Percentiles rank a stretch among this genome's conserved stretches.
Evolutionary conservation across 1,284 basidiomycete genomes (phyloP).

Genomic region (Polyporus tsugae): DNA sequence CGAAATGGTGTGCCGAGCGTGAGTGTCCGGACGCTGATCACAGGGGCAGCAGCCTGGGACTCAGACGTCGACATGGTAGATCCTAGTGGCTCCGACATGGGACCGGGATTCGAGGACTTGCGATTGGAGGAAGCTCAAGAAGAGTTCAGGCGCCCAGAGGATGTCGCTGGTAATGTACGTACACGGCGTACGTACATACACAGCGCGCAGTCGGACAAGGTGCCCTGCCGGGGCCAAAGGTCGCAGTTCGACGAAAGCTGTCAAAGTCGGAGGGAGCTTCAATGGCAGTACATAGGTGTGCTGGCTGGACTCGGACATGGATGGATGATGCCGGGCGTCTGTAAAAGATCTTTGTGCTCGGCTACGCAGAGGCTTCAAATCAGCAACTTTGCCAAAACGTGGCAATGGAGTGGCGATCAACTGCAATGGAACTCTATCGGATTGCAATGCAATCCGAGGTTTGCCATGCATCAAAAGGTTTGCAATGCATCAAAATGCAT

Average conservation of each 20-base stretch:
- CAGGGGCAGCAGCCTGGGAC: conserved; percentile 1
- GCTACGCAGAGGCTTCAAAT: not conserved
- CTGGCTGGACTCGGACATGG: not conserved
- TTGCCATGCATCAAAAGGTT: too few species aligned
- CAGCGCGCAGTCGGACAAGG: not conserved
- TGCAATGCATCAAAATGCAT: too few species aligned
- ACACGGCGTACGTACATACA: conserved; percentile 3
- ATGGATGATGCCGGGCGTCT: not conserved
- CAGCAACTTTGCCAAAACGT: too few species aligned
- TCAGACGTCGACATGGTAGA: too few species aligned
- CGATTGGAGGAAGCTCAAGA: not conserved
- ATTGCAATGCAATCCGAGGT: too few species aligned
- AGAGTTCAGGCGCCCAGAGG: not conserved
- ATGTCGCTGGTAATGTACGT: not conserved
- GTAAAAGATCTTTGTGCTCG: conserved; percentile 8
- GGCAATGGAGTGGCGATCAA: too few species aligned
- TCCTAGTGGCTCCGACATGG: too few species aligned
- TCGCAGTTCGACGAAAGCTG: not conserved
- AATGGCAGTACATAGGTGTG: not conserved
- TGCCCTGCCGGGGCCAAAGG: not conserved
- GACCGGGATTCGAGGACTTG: not conserved
- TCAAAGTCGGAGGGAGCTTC: not conserved
- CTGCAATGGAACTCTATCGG: too few species aligned
- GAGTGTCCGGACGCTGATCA: not conserved
- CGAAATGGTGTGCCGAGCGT: not conserved